Evolutionary conservation across 108 stramenopile species (phyloP).

Genomic region (Cafeteria roenbergensis): DNA sequence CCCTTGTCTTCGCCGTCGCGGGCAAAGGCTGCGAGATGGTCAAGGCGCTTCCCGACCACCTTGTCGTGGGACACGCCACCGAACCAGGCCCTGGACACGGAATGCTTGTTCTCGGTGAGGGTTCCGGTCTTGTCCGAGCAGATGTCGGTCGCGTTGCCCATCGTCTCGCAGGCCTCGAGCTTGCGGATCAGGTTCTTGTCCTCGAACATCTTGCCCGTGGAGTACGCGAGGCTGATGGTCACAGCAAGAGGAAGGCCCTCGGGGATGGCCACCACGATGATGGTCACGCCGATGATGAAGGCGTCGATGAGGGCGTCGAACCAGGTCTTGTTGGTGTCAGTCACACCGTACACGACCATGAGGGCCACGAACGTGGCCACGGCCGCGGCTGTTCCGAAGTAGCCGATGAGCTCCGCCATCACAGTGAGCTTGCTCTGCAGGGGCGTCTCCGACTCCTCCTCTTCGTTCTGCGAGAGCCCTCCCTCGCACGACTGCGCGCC

Average conservation of each 20-base stretch:
- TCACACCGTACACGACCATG: slow-evolving; percentile 3
- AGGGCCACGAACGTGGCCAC: slow-evolving; percentile 7
- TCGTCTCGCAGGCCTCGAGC: slow-evolving; percentile 92
- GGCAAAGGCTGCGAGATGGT: not conserved
- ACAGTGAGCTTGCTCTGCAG: slow-evolving; percentile 22
- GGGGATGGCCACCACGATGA: slow-evolving; percentile 88
- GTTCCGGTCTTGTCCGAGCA: slow-evolving; percentile 89
- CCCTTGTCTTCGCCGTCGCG: not conserved
- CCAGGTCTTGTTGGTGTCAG: slow-evolving; percentile 50
- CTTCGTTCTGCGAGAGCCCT: slow-evolving; percentile 47
- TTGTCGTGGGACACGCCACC: slow-evolving; percentile 35
- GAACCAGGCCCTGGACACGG: slow-evolving; percentile 57
- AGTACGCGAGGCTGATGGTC: slow-evolving; percentile 77
- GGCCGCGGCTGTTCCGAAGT: slow-evolving; percentile 17
- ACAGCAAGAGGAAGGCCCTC: slow-evolving; percentile 98
- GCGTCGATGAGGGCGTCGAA: slow-evolving; percentile 56
- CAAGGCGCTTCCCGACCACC: not conserved
- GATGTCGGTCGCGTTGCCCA: slow-evolving; percentile 96
- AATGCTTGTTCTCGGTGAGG: slow-evolving; percentile 67
- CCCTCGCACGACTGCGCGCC: slow-evolving; percentile 57
- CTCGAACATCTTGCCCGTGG: slow-evolving; percentile 71
- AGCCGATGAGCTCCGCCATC: slow-evolving; percentile 21
- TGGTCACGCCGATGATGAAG: slow-evolving; percentile 81
- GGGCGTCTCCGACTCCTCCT: slow-evolving; percentile 19
- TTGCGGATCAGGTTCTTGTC: slow-evolving; percentile 87